These are phyloP conservation scores for Ceratocystis alfenasii DNA, from an alignment of 2,329 filamentous ascomycete genomes.

Conservation along the genomic window DNA sequence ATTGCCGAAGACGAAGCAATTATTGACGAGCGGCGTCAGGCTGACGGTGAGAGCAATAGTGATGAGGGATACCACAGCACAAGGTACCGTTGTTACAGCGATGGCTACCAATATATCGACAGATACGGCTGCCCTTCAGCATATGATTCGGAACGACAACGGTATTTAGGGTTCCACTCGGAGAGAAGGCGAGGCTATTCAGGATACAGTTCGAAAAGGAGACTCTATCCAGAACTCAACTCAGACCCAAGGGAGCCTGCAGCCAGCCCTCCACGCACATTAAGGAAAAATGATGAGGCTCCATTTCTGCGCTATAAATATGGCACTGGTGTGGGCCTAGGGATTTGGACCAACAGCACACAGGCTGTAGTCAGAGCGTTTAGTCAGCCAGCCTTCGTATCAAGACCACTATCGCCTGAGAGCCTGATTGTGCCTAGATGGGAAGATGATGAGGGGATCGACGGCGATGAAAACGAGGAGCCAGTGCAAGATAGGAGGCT, in stretches of 20 bases:
- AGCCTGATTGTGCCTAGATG: slow-evolving; percentile 13
- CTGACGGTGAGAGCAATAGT: not conserved
- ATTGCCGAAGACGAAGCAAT: not conserved
- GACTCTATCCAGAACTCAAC: not conserved
- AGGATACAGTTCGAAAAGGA: not conserved
- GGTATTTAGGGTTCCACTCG: not conserved
- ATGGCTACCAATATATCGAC: not conserved
- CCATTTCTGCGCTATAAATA: not conserved
- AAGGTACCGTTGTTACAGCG: slow-evolving; percentile 4
- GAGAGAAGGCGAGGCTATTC: not conserved
- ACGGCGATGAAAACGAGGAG: not conserved
- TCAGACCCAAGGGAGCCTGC: not conserved
- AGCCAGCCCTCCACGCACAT: not conserved
- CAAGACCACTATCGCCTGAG: not conserved
- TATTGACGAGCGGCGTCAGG: not conserved
- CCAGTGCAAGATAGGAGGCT: not conserved
- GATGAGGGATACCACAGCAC: not conserved
- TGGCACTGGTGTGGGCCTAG: slow-evolving; percentile 8
- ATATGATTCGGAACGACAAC: not conserved
- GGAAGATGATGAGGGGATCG: slow-evolving; percentile 13
- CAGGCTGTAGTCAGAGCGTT: not conserved
- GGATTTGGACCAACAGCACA: slow-evolving; percentile 7
- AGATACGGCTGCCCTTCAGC: not conserved
- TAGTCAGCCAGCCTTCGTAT: not conserved
- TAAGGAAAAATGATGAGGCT: not conserved